Evolutionary conservation across 345 rosid species (phyloP), one percentile per base, ranked within the genome.

Genomic region (Ceriops zippeliana): DNA sequence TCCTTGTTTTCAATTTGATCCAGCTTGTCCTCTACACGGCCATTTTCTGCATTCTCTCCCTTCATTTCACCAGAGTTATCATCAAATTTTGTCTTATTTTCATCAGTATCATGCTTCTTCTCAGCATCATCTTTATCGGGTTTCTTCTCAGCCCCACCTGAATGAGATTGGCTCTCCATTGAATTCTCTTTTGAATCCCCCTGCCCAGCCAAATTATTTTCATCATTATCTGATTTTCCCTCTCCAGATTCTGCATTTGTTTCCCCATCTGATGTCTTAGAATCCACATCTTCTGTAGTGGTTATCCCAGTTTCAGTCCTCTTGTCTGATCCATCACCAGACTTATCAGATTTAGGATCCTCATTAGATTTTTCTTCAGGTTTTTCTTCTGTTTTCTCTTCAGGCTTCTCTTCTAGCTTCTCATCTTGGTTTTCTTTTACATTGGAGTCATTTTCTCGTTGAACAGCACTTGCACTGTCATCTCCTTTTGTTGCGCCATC

Each of bases 401-500:
- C 69, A 4, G 22, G 61, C 38, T 52, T 20, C 47, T 66, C 38
- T 5, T 51, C 68, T 2, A 21, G 56, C 32, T 63, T 66, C 42
- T 31, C 37, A 4, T 65, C 87, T 52, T 80, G 80, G 46, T 66
- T 78, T 56, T 78, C 91, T 72, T 68, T 75, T 6, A 73, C 68
- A 46, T 57, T 66, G n/a, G 75, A 47, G 37, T 73, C 74, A 21
- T 66, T 77, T 61, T 81, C 81, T 47, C 63, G 81, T 58, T 77
- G 72, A 38, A 69, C 53, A 46, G 65, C 63, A 49, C 38, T 71
- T 24, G 57, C 73, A 49, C 73, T 77, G 52, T 66, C 70, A 66
- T 76, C 96, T 61, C 87, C 91, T 79, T 88, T 88, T 0, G 81
- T 88, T 2, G 81, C 87, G 70, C 84, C 92, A 26, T 78, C 88